Evolutionary conservation across 768 basidiomycete species (phyloP), one percentile per base, ranked within the genome.

Genomic region (Mycena galericulata): DNA sequence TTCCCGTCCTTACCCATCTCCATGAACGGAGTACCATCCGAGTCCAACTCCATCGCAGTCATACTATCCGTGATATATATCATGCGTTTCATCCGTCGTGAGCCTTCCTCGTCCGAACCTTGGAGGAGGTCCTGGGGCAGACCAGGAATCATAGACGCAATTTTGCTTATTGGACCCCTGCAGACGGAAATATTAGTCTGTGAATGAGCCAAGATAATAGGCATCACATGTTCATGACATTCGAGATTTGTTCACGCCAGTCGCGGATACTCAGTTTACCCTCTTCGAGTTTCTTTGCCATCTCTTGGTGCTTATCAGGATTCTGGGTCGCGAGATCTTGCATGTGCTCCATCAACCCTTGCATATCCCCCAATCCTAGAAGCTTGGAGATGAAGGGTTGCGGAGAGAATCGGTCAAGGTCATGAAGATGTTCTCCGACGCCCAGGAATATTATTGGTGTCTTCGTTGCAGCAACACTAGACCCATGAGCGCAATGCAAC

Each of bases 361-460:
- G 95, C 83, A 99, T 89, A 78, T 99, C 98, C 24, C 98, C 98
- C 76, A 98, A 85, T 24, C 98, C 98, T 29, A 99, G 85, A 50
- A 99, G 83, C 78, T 99, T 99, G 26, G 96, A 97, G 72, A 99
- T 94, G 82, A 99, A 99, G 14, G 98, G 97, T 72, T 97, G 92
- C 0, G 98, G 98, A 4, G 94, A 89, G 80, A 99, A 99, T 66
- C 92, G 89, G 78, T 99, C 98, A 9, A 99, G 90, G 79, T 99
- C 98, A 68, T 97, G 87, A n/a, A 99, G 82, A 80, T 99, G 98
- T 79, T 99, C 98, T 67, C 98, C 98, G 8, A 96, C 95, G 73
- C 98, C 98, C 24, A 99, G 89, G 83, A 99, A 99, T 73, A 98
- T 98, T 75, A 99, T 99, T 0, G 98, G 98, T 24, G 98, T 99